These are phyloP conservation scores for Arachnopeziza araneosa DNA, from an alignment of 2,329 filamentous ascomycete species.

Conservation along the genomic window DNA sequence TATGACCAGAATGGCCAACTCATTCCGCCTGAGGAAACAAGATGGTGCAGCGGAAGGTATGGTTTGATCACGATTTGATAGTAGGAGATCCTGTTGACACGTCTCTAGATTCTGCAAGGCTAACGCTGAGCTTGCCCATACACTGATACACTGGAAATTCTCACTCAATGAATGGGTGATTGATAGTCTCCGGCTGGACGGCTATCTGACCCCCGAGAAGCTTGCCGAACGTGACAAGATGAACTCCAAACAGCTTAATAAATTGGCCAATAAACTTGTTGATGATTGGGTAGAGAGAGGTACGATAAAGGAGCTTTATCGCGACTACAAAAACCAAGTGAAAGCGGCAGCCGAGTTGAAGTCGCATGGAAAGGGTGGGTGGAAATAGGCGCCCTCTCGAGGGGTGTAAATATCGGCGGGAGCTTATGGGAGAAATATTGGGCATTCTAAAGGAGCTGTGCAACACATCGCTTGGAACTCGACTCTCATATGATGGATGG, in stretches of 20 bases:
- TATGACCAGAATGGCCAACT: conserved; percentile 31
- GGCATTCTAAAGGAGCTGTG: too few species aligned
- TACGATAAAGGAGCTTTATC: conserved; percentile 56
- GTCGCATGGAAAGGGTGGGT: conserved; percentile 6
- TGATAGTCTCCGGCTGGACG: conserved; percentile 51
- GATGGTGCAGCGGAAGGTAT: conserved; percentile 48
- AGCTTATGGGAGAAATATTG: too few species aligned
- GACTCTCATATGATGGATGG: too few species aligned
- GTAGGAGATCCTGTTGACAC: background rate
- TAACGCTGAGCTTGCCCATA: conserved; percentile 66
- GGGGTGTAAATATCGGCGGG: background rate
- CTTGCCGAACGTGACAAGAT: conserved; percentile 56
- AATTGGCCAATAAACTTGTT: conserved; percentile 58
- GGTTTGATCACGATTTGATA: conserved; percentile 15
- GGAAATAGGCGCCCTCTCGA: conserved; percentile 2
- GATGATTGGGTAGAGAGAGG: conserved; percentile 56
- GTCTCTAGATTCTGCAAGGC: conserved; percentile 44
- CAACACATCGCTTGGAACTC: too few species aligned
- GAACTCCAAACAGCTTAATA: conserved; percentile 52
- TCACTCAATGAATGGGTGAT: conserved; percentile 69
- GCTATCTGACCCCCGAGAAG: conserved; percentile 50
- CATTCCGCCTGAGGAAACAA: conserved; percentile 38
- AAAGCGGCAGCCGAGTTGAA: conserved; percentile 38
- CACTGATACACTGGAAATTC: conserved; percentile 69
- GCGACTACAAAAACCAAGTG: conserved; percentile 59